These are phyloP conservation scores for Musa acuminata DNA, from an alignment of 176 grass and related monocot species.

Conservation along the genomic window DNA sequence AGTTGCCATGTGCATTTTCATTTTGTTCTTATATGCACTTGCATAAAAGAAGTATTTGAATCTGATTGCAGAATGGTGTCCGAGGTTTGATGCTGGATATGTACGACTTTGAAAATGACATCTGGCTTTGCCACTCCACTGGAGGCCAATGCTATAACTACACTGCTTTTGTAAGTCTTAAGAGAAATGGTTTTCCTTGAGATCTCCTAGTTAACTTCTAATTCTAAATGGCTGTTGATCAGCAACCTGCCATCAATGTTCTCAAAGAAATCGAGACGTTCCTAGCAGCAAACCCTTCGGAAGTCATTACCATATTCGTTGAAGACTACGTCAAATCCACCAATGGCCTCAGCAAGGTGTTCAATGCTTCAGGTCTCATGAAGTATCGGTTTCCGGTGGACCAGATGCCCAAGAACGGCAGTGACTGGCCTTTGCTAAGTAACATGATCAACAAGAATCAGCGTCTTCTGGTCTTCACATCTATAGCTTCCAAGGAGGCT, in stretches of 20 bases:
- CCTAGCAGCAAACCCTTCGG: constrained; percentile 41
- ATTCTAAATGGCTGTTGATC: constrained; percentile 7
- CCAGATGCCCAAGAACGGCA: constrained; percentile 38
- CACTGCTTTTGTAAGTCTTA: constrained; percentile 53
- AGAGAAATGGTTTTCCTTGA: not conserved
- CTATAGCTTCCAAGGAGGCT: constrained; percentile 42
- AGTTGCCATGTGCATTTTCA: not conserved
- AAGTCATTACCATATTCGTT: constrained; percentile 69
- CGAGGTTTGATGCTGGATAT: constrained; percentile 66
- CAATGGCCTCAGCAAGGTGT: constrained; percentile 28
- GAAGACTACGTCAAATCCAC: constrained; percentile 56
- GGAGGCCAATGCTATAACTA: constrained; percentile 36
- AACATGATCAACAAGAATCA: constrained; percentile 51
- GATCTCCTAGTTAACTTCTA: not conserved
- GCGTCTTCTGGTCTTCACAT: constrained; percentile 71
- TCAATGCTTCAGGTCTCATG: constrained; percentile 39
- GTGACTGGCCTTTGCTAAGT: constrained; percentile 57
- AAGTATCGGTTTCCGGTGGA: constrained; percentile 45
- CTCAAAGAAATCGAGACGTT: constrained; percentile 56
- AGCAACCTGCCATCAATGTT: constrained; percentile 37
- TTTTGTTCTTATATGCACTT: too few species aligned
- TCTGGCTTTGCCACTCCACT: constrained; percentile 81
- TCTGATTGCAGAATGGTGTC: constrained; percentile 50
- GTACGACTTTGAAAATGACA: constrained; percentile 56
- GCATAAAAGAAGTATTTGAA: not conserved